Evolutionary conservation across 2,329 filamentous ascomycete species (phyloP), one percentile per base, ranked within the genome.

Genomic region (Claviceps digitariae): DNA sequence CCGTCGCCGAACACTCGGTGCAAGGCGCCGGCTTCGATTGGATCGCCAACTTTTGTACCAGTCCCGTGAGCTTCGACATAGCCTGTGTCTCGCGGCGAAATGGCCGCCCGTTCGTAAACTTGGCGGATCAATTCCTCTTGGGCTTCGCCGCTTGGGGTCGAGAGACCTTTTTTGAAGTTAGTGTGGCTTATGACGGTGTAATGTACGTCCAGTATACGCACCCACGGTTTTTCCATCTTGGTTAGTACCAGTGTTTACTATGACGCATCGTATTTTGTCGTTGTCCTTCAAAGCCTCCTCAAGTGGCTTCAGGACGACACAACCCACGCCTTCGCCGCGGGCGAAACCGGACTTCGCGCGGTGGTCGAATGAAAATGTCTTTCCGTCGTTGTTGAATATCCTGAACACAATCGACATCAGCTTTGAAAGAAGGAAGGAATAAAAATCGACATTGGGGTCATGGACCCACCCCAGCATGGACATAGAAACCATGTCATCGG

Each of bases 231-330:
- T 74, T 15, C 81, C 81, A 58, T 84, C 80, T 55, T 76, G 74
- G 59, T 80, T 81, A 45, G 73, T 66, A 2, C 72, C 75, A 4
- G 71, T 75, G 17, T 69, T 73, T 27, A 67, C 67, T 51, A 82
- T 76, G 23, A 80, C 66, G 15, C 74, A 74, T 40, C 73, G 66
- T 53, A 79, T 74, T 1, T 71, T 69, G 60, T 84, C 79, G 21
- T 75, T 75, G 56, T 80, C 78, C 41, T 62, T 66, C 25, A 81
- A 61, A 3, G 81, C 81, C 54, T 77, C 70, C 31, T 74, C 69
- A 0, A 83, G 68, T 0, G 72, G 73, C 65, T 84, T 84, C n/a
- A 84, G 61, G 12, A 83, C 62, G 2, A 84, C 58, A 49, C 75
- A 69, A 3, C 69, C 77, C 21, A 75, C 72, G 3, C 79, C 81